A percentile compares a stretch with the other conserved stretches of the same genome.
Conservation (phyloP, 345 rosid species). For the Gossypium turneri region DNA sequence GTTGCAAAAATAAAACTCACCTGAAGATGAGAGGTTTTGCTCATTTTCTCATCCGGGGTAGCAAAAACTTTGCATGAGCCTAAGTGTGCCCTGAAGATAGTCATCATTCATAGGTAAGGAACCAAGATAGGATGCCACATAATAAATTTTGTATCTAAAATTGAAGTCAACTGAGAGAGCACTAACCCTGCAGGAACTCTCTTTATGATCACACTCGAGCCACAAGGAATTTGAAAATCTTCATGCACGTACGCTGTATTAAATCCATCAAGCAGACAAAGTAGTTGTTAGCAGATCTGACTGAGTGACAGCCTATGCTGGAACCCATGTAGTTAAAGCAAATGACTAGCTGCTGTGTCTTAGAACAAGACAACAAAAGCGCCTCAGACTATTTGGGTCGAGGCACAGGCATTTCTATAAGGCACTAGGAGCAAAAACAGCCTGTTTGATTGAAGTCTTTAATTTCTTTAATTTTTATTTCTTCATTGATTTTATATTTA, state of each 20-base stretch:
- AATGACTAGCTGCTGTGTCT: too few species aligned
- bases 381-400: too few species aligned
- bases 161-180: background rate
- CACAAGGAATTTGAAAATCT: slow-evolving; percentile 32
- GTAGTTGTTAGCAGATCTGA: background rate
- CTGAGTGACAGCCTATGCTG: background rate
- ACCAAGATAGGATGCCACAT: background rate
- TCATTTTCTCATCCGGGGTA: background rate
- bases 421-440: too few species aligned
- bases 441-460: background rate
- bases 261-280: background rate
- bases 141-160: background rate
- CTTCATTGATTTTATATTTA: background rate
- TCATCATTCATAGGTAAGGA: background rate
- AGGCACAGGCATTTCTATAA: too few species aligned
- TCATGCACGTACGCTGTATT: slow-evolving; percentile 37
- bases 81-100: slow-evolving; percentile 17
- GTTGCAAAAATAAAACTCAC: slow-evolving; percentile 16
- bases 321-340: background rate
- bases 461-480: background rate
- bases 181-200: slow-evolving; percentile 43
- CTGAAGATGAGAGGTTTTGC: slow-evolving; percentile 8
- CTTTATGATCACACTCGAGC: slow-evolving; percentile 46
- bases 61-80: slow-evolving; percentile 14
- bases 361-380: too few species aligned